Evolutionary conservation across 176 grass and related monocot genomes (phyloP), one percentile per base, ranked within the genome.

Genomic region (Ensete glaucum): DNA sequence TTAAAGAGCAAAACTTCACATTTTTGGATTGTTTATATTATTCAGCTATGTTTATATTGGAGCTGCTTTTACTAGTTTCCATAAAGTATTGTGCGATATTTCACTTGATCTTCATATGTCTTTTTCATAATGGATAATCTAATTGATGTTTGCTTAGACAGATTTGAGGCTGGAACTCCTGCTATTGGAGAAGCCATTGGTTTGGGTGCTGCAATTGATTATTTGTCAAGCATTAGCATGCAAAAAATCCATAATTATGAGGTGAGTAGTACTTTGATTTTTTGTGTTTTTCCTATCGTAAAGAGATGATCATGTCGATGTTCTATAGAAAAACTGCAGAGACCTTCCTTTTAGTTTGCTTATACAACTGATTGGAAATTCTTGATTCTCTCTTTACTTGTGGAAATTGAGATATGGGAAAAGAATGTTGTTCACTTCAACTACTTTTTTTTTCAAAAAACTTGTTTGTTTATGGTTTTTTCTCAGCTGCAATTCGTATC

Each of bases 111-210:
- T 43, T 43, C 34, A 43, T 34, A 34, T 43, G 34, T 43, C 34
- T 43, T 43, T 29, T 43, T 43, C 34, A 43, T 43, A 43, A 43
- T 43, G 34, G 9, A 14, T 53, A 19, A 57, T 27, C 22, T 49
- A 43, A 9, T 59, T 20, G 25, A 25, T 27, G 20, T 60, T 22
- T 34, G 11, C 20, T 26, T 50, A 52, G 9, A 50, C 63, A 97
- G 90, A 83, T 93, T 97, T 80, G 94, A 97, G 60, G 94, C 94
- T 85, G 94, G 90, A 82, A 93, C 94, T 80, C 90, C 90, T 76
- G 88, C 90, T 71, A 98, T 98, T 71, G 90, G 82, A 52, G 94
- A 93, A 89, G 94, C 88, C 72, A 85, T 98, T 80, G 94, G 88
- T 72, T 69, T 98, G 69, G 94, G 88, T 49, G 86, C 84, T 52